phyloP scores from a whole-genome alignment of 345 rosid genomes.

The Arabidopsis suecica region DNA sequence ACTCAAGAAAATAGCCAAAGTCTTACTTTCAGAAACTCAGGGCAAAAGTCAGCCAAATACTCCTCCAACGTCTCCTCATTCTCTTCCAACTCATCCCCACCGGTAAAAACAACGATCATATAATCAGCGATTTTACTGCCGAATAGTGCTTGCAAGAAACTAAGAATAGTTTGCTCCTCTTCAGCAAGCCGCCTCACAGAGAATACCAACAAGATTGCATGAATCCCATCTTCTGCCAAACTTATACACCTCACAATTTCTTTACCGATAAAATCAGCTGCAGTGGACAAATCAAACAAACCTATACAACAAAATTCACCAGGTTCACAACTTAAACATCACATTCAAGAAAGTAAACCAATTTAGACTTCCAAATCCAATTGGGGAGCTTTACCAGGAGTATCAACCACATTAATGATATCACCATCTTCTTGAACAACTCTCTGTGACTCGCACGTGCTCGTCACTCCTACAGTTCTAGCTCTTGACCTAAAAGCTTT shows the following conservation, averaged over 20 bases:
- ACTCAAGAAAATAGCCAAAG: slow-evolving; percentile 19
- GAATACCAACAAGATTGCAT: slow-evolving; percentile 76
- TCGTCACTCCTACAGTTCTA: slow-evolving; percentile 76
- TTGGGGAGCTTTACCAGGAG: slow-evolving; percentile 66
- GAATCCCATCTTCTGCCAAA: slow-evolving; percentile 88
- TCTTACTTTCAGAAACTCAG: slow-evolving; percentile 73
- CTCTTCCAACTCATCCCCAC: slow-evolving; percentile 91
- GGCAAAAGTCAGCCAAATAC: slow-evolving; percentile 68
- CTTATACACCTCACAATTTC: slow-evolving; percentile 83
- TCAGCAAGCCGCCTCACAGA: slow-evolving; percentile 72
- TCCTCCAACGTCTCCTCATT: slow-evolving; percentile 79
- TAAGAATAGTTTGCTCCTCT: slow-evolving; percentile 78
- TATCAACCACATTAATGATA: slow-evolving; percentile 78
- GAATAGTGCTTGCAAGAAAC: slow-evolving; percentile 69
- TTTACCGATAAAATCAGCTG: slow-evolving; percentile 70
- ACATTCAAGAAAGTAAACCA: neutral
- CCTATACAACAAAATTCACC: slow-evolving; percentile 50
- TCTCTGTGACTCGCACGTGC: slow-evolving; percentile 67
- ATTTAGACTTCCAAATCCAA: too few species aligned
- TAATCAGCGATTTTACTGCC: slow-evolving; percentile 75
- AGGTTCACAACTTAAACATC: neutral
- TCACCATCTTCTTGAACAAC: slow-evolving; percentile 66
- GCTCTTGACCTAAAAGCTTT: slow-evolving; percentile 74
- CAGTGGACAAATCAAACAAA: slow-evolving; percentile 73
- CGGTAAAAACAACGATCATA: slow-evolving; percentile 88